Base-by-base conservation (phyloP, 768 basidiomycete species). In the Candolleomyces aberdarensis region DNA sequence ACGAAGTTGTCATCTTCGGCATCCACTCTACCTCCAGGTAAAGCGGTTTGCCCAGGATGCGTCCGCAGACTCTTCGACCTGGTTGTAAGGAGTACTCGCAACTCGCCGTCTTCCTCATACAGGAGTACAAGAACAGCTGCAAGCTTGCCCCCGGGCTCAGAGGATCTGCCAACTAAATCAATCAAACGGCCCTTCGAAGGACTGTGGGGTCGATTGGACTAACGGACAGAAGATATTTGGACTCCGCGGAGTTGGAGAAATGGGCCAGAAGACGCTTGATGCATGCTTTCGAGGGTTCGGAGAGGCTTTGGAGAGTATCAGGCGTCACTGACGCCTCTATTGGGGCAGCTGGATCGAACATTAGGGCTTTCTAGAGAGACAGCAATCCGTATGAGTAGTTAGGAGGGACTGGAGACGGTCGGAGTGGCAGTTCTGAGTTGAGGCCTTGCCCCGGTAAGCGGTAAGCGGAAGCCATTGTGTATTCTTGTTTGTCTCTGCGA, bases 31-130 rank as follows among this genome's bases (percentile, higher is more conserved):
- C 92, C 92, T 15, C 92, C 93, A 0, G 92, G 93, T 0, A 94
- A 69, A 1, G 92, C 92, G 3, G 91, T 92, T 69, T 93, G 87
- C 17, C 89, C 91, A 3, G 91, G 86, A 71, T 93, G 91, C 0
- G 87, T 84, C 31, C 90, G 77, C 11, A 93, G 78, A 2, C 75
- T 69, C 71, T 90, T 93, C 5, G 93, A 91, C 10, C 94, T 84
- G 3, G 94, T 96, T 1, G 94, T 96, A 57, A 96, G 76, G 20
- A 96, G 76, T 5, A 96, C 92, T 13, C 87, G 83, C 6, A 95
- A 74, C 48, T 81, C 72, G 17, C 84, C 88, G 3, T 76, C 79
- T n/a, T 82, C 74, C 70, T 95, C 89, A 63, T 86, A 96, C 1
- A 96, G 74, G 11, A 94, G 77, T 1, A 95, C 85, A 3, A 96